Conservation (phyloP, 805 yeast genomes). For the Kodamaea kakaduensis region DNA sequence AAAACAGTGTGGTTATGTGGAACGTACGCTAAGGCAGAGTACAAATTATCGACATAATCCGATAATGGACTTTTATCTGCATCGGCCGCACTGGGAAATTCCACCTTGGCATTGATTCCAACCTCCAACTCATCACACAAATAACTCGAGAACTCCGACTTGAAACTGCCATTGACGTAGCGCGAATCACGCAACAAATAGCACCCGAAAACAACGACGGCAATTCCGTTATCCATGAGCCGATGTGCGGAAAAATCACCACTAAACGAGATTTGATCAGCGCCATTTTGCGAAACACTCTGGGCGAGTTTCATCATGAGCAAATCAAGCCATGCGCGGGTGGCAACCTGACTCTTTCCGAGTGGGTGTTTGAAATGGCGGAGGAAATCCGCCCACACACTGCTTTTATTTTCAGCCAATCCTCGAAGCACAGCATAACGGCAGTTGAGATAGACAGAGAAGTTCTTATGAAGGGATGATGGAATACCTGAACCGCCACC, state of each 20-base stretch:
- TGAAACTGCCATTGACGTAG: constrained; percentile 18
- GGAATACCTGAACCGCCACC: too few species aligned
- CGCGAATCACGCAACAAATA: constrained; percentile 22
- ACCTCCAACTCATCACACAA: constrained; percentile 21
- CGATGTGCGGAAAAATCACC: constrained; percentile 14
- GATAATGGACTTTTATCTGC: constrained; percentile 15
- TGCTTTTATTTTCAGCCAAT: constrained; percentile 10
- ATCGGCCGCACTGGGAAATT: constrained; percentile 29
- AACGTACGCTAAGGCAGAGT: constrained; percentile 24
- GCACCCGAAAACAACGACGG: constrained; percentile 25
- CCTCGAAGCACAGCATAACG: constrained; percentile 34
- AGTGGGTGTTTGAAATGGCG: constrained; percentile 12
- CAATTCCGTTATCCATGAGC: constrained; percentile 22
- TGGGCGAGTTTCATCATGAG: constrained; percentile 18
- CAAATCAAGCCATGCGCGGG: constrained; percentile 32
- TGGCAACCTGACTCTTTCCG: constrained; percentile 29
- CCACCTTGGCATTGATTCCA: constrained; percentile 13
- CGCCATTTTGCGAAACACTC: constrained; percentile 17
- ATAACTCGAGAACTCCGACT: constrained; percentile 23
- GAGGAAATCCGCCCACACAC: constrained; percentile 30
- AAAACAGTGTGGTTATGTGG: constrained; percentile 16
- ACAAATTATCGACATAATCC: constrained; percentile 29
- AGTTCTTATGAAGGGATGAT: too few species aligned
- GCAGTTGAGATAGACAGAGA: constrained; percentile 29
- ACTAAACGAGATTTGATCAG: constrained; percentile 13